phyloP scores from a whole-genome alignment of 2,329 filamentous ascomycete species.

The Cercospora beticola region DNA sequence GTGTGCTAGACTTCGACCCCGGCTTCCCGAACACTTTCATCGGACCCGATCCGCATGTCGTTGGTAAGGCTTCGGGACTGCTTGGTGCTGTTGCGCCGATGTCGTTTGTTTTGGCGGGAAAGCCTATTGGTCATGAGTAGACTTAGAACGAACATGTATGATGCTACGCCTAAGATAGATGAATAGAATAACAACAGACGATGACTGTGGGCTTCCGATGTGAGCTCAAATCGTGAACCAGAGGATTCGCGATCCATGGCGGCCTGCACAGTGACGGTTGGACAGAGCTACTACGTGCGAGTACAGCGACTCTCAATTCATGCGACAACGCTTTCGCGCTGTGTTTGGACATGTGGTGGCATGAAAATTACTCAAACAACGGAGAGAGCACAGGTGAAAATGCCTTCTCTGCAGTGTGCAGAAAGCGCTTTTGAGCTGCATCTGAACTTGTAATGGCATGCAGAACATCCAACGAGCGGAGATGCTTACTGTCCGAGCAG shows the following conservation, averaged over 20 bases:
- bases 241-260: no score
- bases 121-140: conserved; percentile 38
- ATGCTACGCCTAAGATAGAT: not conserved
- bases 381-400: not conserved
- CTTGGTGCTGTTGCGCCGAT: conserved; percentile 33
- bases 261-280: not conserved
- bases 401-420: not conserved
- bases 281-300: not conserved
- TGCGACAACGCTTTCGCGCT: not conserved
- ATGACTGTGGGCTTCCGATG: not conserved
- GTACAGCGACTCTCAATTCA: not conserved
- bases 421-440: not conserved
- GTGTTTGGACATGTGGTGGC: not conserved
- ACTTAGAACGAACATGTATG: not conserved
- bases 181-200: not conserved
- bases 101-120: conserved; percentile 29
- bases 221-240: not conserved
- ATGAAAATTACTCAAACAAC: not conserved
- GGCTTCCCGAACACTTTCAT: conserved; percentile 68
- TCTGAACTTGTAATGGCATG: not conserved
- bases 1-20: conserved; percentile 59
- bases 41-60: conserved; percentile 34
- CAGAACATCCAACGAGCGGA: not conserved
- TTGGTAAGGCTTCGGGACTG: conserved; percentile 29
- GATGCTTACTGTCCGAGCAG: not conserved